phyloP scores from a whole-genome alignment of 345 rosid genomes.

The Eucalyptus grandis region DNA sequence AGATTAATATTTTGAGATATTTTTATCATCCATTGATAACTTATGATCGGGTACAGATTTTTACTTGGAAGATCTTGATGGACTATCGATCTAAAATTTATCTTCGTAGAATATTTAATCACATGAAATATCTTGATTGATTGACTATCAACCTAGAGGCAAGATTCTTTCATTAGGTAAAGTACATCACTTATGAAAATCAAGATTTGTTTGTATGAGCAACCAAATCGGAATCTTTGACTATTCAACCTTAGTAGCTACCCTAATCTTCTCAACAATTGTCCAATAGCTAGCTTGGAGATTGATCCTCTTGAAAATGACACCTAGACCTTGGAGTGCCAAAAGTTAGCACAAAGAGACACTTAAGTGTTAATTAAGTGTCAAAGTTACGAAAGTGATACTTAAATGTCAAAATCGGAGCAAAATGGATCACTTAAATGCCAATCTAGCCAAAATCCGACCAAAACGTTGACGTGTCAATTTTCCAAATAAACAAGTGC shows the following conservation, averaged over 20 bases:
- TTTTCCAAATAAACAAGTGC: too few species aligned
- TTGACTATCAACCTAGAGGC: background rate
- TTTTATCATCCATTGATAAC: background rate
- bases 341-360: too few species aligned
- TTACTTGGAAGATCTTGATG: too few species aligned
- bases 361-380: too few species aligned
- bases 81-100: background rate
- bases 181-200: too few species aligned
- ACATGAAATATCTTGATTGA: background rate
- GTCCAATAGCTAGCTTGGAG: background rate
- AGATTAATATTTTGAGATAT: background rate
- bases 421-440: too few species aligned
- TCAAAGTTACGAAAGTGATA: too few species aligned
- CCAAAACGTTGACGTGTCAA: rapidly evolving
- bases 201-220: background rate
- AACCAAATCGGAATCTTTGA: background rate
- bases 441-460: rapidly evolving
- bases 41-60: too few species aligned
- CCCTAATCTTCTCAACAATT: background rate
- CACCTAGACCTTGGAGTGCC: rapidly evolving
- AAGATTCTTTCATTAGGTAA: background rate
- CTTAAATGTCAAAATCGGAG: rapidly evolving
- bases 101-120: background rate
- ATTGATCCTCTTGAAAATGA: background rate
- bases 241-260: background rate